Evolutionary conservation across 2,329 filamentous ascomycete species (phyloP), one percentile per base, ranked within the genome.

Genomic region (Penicillium griseofulvum): DNA sequence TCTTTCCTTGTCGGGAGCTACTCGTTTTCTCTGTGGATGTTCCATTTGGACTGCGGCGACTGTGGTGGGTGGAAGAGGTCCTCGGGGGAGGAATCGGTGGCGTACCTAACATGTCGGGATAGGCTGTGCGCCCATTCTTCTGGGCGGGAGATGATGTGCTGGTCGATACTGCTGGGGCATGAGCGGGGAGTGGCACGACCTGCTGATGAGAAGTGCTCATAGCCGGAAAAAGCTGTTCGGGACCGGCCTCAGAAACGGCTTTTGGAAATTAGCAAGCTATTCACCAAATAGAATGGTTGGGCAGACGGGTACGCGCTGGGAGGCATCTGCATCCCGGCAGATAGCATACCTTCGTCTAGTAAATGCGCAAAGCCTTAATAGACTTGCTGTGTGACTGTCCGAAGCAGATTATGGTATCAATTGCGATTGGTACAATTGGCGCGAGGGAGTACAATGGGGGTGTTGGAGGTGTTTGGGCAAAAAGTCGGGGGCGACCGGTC

Each of bases 41-140:
- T 74, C 58, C 61, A 52, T 66, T 70, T 76, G 73, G 63, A 63
- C 66, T 56, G 64, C 74, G 65, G 65, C 75, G 68, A 60, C 69
- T 71, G 76, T 78, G 81, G 61, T 86, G 83, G 61, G 85, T 88
- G 41, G 90, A 94, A 14, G 91, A 95, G 8, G 89, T 92, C 68
- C 91, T 85, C 34, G 90, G 89, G 45, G 89, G 91, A 52, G 88
- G 87, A 64, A 90, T 81, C 24, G 89, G 87, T 50, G 88, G 85
- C 29, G 73, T 73, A 55, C 74, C 77, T 82, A 85, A 74, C 79
- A 83, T 74, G 76, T 83, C 76, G 51, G 74, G 69, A 39, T 70
- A 68, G 42, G 67, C 64, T 31, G 61, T 63, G 63, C 65, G 73
- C 54, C 64, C 68, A 61, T 70, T 66, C 55, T 67, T 67, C 49